These are phyloP conservation scores for Papiliotrema terrestris DNA, from an alignment of 1,284 basidiomycete genomes.

Conservation along the genomic window DNA sequence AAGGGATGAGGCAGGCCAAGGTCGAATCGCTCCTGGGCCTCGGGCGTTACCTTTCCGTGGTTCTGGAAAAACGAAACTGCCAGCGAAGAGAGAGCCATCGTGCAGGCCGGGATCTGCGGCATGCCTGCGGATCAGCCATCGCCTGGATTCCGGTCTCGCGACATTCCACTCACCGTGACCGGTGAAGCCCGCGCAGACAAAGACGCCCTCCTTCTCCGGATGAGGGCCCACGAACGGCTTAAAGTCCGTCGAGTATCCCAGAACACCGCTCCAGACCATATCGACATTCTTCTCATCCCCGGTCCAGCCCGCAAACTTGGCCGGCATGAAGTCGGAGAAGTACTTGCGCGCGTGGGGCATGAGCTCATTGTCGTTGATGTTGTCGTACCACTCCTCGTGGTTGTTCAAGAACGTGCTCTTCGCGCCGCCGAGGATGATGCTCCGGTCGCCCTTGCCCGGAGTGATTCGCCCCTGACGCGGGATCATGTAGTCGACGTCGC, in stretches of 20 bases:
- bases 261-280: conserved; percentile 30
- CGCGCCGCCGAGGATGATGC: conserved; percentile 29
- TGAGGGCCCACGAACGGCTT: conserved; percentile 24
- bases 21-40: conserved; percentile 11
- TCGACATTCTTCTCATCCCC: conserved; percentile 26
- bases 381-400: conserved; percentile 23
- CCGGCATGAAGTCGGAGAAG: conserved; percentile 27
- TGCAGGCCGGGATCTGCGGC: conserved; percentile 30
- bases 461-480: conserved; percentile 24
- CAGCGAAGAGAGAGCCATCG: conserved; percentile 17
- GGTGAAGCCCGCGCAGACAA: conserved; percentile 31
- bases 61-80: conserved; percentile 5
- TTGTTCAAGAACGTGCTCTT: conserved; percentile 20
- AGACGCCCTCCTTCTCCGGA: conserved; percentile 23
- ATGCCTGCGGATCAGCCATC: conserved; percentile 16
- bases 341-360: conserved; percentile 23
- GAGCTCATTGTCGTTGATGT: conserved; percentile 21
- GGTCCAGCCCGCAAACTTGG: conserved; percentile 24
- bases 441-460: conserved; percentile 21
- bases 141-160: no score
- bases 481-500: conserved; percentile 33
- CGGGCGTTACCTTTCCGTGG: conserved; percentile 6
- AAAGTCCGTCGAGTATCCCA: conserved; percentile 33
- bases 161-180: conserved; percentile 24
- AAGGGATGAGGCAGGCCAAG: conserved; percentile 20